Base-by-base conservation (phyloP, 192 early-diverging fungal species). In the Backusella luteola region DNA sequence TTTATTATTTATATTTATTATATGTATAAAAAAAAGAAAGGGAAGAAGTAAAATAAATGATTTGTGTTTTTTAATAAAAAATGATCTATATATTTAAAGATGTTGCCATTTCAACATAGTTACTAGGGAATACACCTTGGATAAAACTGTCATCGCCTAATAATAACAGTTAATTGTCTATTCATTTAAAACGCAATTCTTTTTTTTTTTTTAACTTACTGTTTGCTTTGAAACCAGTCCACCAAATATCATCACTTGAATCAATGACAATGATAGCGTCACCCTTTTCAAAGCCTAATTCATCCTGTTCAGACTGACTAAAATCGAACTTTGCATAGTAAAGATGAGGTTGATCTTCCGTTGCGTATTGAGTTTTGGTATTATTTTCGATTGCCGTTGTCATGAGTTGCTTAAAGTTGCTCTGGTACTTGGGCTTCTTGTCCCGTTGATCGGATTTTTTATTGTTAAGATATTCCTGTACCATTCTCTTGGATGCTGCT, bases 171-270 rank as follows among this genome's bases (percentile, higher is more conserved):
- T 14, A 71, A 12, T 29, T 32, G 0, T 71, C 19, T n/a, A 29
- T 32, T 26, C 34, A 49, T 15, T 19, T 12, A 71, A 14, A 71
- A 46, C 19, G 26, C 70, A 71, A 39, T 39, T 32, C 26, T 29
- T 26, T 11, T 42, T 9, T 21, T 63, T 21, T 26, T 59, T 11
- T 9, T 0, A 49, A n/a, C 53, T 59, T 68, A 79, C 87, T 86
- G 26, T 84, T 73, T 23, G 89, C 87, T 68, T 88, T 87, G 21
- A 89, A 88, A 12, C 93, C 93, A 86, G 92, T 89, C 93, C 93
- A 94, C 93, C 93, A 94, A 42, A 93, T 89, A 79, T 91, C 91
- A 77, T 94, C 91, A 69, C 87, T 91, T 59, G 87, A 86, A 77
- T 94, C 93, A 26, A 91, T 87, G 12, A 94, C 93, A 85, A 92